phyloP scores from a whole-genome alignment of 129 eudicot genomes.

The Flaveria linearis region DNA sequence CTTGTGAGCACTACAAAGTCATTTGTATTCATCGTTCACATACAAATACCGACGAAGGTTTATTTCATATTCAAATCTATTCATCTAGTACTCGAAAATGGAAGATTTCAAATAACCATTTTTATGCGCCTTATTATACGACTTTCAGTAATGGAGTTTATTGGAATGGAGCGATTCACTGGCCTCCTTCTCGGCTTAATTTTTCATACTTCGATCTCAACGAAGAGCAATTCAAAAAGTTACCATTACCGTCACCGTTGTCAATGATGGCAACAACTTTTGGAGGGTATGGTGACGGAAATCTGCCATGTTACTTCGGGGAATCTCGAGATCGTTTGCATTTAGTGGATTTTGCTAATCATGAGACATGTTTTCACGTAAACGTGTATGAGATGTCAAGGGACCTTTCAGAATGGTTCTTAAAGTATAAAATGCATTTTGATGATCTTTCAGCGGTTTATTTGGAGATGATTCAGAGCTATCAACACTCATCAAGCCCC shows the following conservation, averaged over 20 bases:
- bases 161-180: slow-evolving; percentile 37
- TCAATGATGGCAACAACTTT: slow-evolving; percentile 1
- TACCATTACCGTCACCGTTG: slow-evolving; percentile 12
- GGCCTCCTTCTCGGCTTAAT: slow-evolving; percentile 29
- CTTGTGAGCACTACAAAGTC: not conserved
- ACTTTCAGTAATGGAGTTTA: slow-evolving; percentile 23
- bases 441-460: too few relatives aligned
- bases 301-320: not conserved
- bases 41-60: too few relatives aligned
- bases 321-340: too few relatives aligned
- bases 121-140: not conserved
- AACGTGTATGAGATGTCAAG: not conserved
- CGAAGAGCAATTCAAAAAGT: too few relatives aligned
- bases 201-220: slow-evolving; percentile 10
- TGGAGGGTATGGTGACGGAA: not conserved
- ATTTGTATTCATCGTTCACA: not conserved
- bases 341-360: not conserved
- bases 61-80: slow-evolving; percentile 36
- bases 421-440: too few relatives aligned
- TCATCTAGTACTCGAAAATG: slow-evolving; percentile 19
- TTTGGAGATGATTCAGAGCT: too few relatives aligned
- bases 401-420: not conserved
- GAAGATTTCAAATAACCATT: slow-evolving; percentile 23
- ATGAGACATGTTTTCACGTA: not conserved
- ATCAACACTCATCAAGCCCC: too few relatives aligned